Base-by-base conservation (phyloP, 164 flowering plant species). In the Magnolia changhungtana region DNA sequence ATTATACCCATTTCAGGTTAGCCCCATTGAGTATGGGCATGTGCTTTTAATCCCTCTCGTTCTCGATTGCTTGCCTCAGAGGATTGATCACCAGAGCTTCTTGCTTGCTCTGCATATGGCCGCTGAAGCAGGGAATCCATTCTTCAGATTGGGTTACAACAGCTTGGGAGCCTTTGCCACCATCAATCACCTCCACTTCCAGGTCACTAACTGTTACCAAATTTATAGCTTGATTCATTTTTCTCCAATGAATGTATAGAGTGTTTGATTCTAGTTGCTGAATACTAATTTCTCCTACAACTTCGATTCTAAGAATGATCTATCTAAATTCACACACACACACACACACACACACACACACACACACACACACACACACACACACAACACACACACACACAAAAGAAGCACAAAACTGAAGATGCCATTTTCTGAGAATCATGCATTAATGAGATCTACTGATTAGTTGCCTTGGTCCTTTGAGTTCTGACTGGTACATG, bases 131-230 rank as follows among this genome's bases (percentile, higher is more conserved):
- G 91, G 81, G 10, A 82, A 86, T 81, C 97, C 97, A 3, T 91
- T 77, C 85, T 94, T 94, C 80, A 82, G 97, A 21, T 74, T 94
- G 76, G 98, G 98, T 37, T 94, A 94, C 86, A 94, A 94, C 84
- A 94, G 98, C 80, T 83, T 94, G 86, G 97, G 98, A 81, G 96
- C 98, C 21, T 92, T 94, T 88, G 98, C 98, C 71, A 94, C 97
- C 67, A 90, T 94, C 69, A 94, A 94, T 82, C 98, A 94, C 78
- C 94, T 92, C 63, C 98, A 94, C 74, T 94, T 94, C 80, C 96
- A 91, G 91, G 98, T 92, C 58, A 0, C 19, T 37, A 45, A 72
- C 67, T 55, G 18, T 9, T 55, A 55, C 61, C 18, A 16, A 55
- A 13, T 55, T 55, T 16, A 16, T 55, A 55, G 61, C 61, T 9